Evolutionary conservation across 352 stramenopile species (phyloP).

Genomic region (Phytophthora cryptogea): DNA sequence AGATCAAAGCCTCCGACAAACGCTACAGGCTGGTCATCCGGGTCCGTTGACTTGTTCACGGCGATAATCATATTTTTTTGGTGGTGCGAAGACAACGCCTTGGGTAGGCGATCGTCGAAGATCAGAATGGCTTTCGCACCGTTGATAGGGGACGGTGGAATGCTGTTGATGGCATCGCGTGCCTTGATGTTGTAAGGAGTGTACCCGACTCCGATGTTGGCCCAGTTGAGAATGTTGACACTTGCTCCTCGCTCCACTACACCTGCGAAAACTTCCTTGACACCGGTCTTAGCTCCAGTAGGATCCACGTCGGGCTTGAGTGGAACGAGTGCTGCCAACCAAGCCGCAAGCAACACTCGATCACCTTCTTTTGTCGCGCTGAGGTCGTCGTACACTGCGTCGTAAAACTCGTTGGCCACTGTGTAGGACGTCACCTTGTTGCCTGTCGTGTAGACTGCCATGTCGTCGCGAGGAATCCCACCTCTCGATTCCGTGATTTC

Average conservation of each 20-base stretch:
- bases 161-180: constrained; percentile 46
- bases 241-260: constrained; percentile 37
- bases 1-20: constrained; percentile 59
- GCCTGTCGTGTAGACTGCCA: constrained; percentile 36
- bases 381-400: constrained; percentile 45
- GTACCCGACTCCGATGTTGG: constrained; percentile 36
- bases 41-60: constrained; percentile 1
- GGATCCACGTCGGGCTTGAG: constrained; percentile 38
- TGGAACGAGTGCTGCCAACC: constrained; percentile 50
- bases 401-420: constrained; percentile 47
- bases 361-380: constrained; percentile 20
- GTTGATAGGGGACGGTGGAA: constrained; percentile 19
- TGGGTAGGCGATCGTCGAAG: constrained; percentile 54
- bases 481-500: constrained; percentile 50
- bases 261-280: constrained; percentile 38
- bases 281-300: constrained; percentile 27
- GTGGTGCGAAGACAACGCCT: constrained; percentile 43
- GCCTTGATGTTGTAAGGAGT: constrained; percentile 39
- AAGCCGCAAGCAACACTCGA: constrained; percentile 46
- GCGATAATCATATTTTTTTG: constrained; percentile 53
- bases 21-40: constrained; percentile 28
- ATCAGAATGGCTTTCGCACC: constrained; percentile 30
- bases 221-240: constrained; percentile 56
- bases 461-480: constrained; percentile 36
- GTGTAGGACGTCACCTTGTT: constrained; percentile 52